A percentile compares a stretch with the other conserved stretches of the same genome.
Conservation (phyloP, 2,329 filamentous ascomycete genomes). For the Verticillium nubilum region DNA sequence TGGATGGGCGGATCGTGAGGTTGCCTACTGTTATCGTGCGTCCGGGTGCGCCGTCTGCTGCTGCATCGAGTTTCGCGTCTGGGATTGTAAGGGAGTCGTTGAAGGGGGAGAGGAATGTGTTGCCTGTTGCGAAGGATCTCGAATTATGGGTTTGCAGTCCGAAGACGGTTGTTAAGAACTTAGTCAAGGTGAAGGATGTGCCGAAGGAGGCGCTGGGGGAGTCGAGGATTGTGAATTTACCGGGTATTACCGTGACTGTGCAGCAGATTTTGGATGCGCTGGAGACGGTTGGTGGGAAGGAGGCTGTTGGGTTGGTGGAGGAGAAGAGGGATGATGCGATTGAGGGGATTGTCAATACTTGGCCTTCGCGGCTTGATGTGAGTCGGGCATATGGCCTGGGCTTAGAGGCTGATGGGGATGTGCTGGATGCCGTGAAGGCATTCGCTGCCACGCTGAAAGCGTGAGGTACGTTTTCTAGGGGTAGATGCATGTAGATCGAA, state of each 20-base stretch:
- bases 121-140: conserved; percentile 34
- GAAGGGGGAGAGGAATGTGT: conserved; percentile 36
- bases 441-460: background rate
- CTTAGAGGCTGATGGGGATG: conserved; percentile 36
- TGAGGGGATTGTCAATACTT: conserved; percentile 45
- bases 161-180: conserved; percentile 36
- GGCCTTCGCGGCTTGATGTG: conserved; percentile 47
- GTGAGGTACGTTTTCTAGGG: background rate
- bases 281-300: conserved; percentile 39
- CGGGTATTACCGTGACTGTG: conserved; percentile 46
- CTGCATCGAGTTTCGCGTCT: conserved; percentile 54
- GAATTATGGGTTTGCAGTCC: conserved; percentile 43
- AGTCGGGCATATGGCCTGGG: conserved; percentile 47
- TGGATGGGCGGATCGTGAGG: conserved; percentile 50
- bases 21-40: conserved; percentile 57
- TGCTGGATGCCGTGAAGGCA: conserved; percentile 24
- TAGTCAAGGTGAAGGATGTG: conserved; percentile 35
- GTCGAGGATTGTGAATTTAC: conserved; percentile 44
- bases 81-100: conserved; percentile 59
- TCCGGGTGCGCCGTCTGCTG: conserved; percentile 54
- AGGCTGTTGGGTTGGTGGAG: conserved; percentile 35
- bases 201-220: conserved; percentile 30
- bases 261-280: conserved; percentile 47
- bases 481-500: background rate
- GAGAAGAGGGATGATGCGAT: conserved; percentile 40